Evolutionary conservation across 495 filamentous ascomycete species (phyloP).

Genomic region (Haplographium delicatum): DNA sequence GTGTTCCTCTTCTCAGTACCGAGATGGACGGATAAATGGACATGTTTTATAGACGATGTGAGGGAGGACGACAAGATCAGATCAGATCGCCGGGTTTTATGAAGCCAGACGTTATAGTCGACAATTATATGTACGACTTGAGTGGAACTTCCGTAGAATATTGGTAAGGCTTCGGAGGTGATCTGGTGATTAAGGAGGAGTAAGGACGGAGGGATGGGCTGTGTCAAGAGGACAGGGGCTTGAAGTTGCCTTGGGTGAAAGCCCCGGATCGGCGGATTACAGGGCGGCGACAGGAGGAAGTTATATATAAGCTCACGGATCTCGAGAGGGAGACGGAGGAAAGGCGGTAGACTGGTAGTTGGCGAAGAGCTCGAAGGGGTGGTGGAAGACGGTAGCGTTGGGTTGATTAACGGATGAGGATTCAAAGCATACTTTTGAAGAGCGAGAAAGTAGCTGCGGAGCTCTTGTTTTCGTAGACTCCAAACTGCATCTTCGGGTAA

Average conservation of each 20-base stretch:
- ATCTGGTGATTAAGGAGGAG: conserved; percentile 21
- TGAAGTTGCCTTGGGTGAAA: conserved; percentile 21
- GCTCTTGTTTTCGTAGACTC: conserved; percentile 12
- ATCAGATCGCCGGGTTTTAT: conserved; percentile 13
- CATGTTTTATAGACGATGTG: conserved; percentile 9
- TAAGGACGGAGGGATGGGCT: conserved; percentile 8
- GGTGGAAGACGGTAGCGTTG: background rate
- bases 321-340: conserved; percentile 22
- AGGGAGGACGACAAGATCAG: conserved; percentile 8
- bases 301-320: conserved; percentile 21
- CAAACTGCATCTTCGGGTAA: conserved; percentile 16
- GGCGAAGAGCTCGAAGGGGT: background rate
- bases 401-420: conserved; percentile 7
- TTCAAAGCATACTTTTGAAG: conserved; percentile 14
- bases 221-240: conserved; percentile 10
- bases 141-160: conserved; percentile 13
- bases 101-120: conserved; percentile 21
- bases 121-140: conserved; percentile 14
- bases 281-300: conserved; percentile 8
- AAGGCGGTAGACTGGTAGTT: background rate
- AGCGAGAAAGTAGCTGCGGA: conserved; percentile 17
- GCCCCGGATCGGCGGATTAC: conserved; percentile 9
- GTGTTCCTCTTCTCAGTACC: conserved; percentile 15
- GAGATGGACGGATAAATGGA: conserved; percentile 13
- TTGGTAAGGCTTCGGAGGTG: conserved; percentile 14